Conservation (phyloP, 768 basidiomycete genomes). For the Wakefieldia striispora region DNA sequence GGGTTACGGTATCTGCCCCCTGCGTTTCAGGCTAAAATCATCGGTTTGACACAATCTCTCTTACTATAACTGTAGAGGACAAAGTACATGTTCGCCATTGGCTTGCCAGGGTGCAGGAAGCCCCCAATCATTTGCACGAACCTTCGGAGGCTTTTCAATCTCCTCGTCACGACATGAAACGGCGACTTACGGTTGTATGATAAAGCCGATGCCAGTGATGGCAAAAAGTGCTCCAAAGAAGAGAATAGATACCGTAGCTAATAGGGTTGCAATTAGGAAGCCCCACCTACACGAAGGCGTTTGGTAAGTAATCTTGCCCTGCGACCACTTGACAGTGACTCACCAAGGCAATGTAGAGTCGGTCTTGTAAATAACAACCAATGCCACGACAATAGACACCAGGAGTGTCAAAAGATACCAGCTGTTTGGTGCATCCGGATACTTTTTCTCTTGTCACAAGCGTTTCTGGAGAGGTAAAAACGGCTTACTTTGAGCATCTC, state of each 20-base stretch:
- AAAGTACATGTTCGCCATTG: conserved; percentile 45
- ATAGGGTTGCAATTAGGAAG: conserved; percentile 46
- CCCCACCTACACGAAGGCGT: conserved; percentile 36
- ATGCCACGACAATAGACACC: conserved; percentile 44
- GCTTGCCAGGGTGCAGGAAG: conserved; percentile 36
- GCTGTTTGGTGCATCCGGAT: conserved; percentile 34
- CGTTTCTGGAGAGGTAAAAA: conserved; percentile 14
- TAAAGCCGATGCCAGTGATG: conserved; percentile 39
- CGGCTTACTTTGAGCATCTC: conserved; percentile 44
- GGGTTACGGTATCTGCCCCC: conserved; percentile 46
- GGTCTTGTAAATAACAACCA: conserved; percentile 54
- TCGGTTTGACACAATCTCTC: conserved; percentile 24
- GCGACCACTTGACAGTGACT: neutral
- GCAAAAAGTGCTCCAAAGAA: conserved; percentile 56
- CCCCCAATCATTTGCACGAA: conserved; percentile 40
- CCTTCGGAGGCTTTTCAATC: conserved; percentile 6
- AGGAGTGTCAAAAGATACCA: conserved; percentile 33
- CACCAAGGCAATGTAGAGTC: conserved; percentile 54
- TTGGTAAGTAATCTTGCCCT: neutral
- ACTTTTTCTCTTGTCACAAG: conserved; percentile 20
- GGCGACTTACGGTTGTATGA: conserved; percentile 24
- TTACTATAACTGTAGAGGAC: conserved; percentile 49
- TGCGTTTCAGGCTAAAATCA: conserved; percentile 32
- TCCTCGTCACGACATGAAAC: neutral
- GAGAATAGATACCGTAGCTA: conserved; percentile 51